phyloP scores from a whole-genome alignment of 2,329 filamentous ascomycete species.

The Anisogramma anomala region DNA sequence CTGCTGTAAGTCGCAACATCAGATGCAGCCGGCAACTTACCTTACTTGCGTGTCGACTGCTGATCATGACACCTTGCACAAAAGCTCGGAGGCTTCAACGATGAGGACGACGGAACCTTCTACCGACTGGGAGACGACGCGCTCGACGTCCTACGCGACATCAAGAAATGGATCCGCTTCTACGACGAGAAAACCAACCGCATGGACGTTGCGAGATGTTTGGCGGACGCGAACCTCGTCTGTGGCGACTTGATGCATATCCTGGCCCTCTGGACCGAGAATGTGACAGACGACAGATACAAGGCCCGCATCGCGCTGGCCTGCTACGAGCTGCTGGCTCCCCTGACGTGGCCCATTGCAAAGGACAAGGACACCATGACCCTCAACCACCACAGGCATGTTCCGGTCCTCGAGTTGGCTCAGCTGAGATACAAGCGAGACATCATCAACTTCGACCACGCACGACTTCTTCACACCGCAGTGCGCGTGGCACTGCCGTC shows the following conservation, averaged over 20 bases:
- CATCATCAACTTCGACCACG: slow-evolving; percentile 71
- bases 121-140: slow-evolving; percentile 92
- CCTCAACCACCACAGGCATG: slow-evolving; percentile 82
- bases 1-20: slow-evolving; percentile 54
- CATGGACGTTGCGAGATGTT: slow-evolving; percentile 85
- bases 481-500: slow-evolving; percentile 74
- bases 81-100: slow-evolving; percentile 74
- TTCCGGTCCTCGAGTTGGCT: slow-evolving; percentile 76
- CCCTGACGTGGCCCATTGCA: slow-evolving; percentile 88
- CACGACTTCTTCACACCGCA: slow-evolving; percentile 66
- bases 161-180: slow-evolving; percentile 89
- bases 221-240: slow-evolving; percentile 86
- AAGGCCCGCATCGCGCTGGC: slow-evolving; percentile 71
- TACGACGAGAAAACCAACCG: slow-evolving; percentile 90
- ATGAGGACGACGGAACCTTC: slow-evolving; percentile 59
- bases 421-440: slow-evolving; percentile 84
- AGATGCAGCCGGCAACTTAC: too few relatives aligned
- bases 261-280: slow-evolving; percentile 68
- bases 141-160: slow-evolving; percentile 78
- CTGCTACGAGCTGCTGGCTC: slow-evolving; percentile 81
- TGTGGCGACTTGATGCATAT: slow-evolving; percentile 85
- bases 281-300: slow-evolving; percentile 58
- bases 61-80: slow-evolving; percentile 15
- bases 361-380: slow-evolving; percentile 71
- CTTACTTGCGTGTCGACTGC: slow-evolving; percentile 6